phyloP scores from a whole-genome alignment of 2,329 filamentous ascomycete species.

The Grosmannia penicillata region DNA sequence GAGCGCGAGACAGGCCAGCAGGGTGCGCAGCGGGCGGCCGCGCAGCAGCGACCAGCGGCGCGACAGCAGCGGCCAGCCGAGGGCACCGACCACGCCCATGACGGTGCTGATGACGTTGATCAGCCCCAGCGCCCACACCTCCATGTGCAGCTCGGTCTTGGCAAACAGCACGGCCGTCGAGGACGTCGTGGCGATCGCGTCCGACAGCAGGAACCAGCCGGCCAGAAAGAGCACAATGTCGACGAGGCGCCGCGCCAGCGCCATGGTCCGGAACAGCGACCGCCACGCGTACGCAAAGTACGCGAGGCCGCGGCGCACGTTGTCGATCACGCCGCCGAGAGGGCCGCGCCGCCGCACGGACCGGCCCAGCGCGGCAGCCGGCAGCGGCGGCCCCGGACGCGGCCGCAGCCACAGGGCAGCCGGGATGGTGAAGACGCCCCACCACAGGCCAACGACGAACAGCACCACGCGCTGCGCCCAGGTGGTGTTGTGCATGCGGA shows the following conservation, averaged over 20 bases:
- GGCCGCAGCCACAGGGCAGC: conserved; percentile 76
- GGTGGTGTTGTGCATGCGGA: conserved; percentile 58
- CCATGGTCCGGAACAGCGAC: conserved; percentile 66
- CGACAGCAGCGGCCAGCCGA: conserved; percentile 75
- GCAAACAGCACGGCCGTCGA: conserved; percentile 92
- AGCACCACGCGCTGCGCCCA: conserved; percentile 79
- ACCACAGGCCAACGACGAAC: conserved; percentile 81
- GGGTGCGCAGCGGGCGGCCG: conserved; percentile 62
- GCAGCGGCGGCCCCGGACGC: conserved; percentile 72
- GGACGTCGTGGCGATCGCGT: conserved; percentile 86
- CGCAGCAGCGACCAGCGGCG: conserved; percentile 43
- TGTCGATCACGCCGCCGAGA: conserved; percentile 13
- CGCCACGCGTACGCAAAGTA: conserved; percentile 80
- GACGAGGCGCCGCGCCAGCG: conserved; percentile 54
- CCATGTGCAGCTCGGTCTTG: conserved; percentile 85
- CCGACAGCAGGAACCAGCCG: conserved; percentile 89
- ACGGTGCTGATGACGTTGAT: conserved; percentile 88
- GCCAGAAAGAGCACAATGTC: conserved; percentile 68
- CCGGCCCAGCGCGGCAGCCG: conserved; percentile 13
- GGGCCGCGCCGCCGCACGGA: conserved; percentile 7
- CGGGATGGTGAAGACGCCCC: conserved; percentile 82
- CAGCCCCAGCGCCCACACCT: conserved; percentile 70
- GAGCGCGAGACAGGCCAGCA: conserved; percentile 76
- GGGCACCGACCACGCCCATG: conserved; percentile 73
- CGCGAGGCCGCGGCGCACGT: conserved; percentile 15